phyloP scores from a whole-genome alignment of 345 rosid genomes.

The Erysimum cheiranthoides region DNA sequence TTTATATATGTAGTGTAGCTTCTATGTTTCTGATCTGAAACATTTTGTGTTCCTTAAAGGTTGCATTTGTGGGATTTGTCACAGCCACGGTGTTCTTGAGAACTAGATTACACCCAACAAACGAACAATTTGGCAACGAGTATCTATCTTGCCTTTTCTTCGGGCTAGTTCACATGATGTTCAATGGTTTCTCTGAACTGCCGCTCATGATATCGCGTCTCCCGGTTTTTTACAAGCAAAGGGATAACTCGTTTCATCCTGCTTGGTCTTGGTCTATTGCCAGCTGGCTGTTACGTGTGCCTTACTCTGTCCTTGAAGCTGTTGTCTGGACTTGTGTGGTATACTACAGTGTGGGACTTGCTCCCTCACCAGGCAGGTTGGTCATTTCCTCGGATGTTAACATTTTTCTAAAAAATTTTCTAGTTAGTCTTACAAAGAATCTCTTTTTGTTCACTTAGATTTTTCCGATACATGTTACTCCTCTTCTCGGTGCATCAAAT shows the following conservation, averaged over 20 bases:
- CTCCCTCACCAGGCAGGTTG: constrained; percentile 80
- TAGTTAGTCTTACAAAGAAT: neutral
- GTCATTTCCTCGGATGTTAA: constrained; percentile 38
- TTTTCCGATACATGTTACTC: constrained; percentile 79
- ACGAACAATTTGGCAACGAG: constrained; percentile 67
- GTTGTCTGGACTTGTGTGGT: constrained; percentile 85
- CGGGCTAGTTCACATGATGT: constrained; percentile 89
- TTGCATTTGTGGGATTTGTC: constrained; percentile 82
- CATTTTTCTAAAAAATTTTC: neutral
- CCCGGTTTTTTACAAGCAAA: constrained; percentile 90
- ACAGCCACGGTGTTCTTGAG: constrained; percentile 77
- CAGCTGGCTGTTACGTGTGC: constrained; percentile 83
- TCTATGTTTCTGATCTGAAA: constrained; percentile 25
- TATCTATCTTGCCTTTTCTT: constrained; percentile 85
- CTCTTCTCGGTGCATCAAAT: constrained; percentile 85
- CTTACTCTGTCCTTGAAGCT: constrained; percentile 85
- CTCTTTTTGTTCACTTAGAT: constrained; percentile 52
- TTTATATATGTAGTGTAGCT: neutral
- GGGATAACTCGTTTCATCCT: constrained; percentile 90
- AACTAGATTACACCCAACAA: constrained; percentile 81
- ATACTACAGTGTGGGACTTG: constrained; percentile 83
- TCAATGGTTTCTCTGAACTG: constrained; percentile 87
- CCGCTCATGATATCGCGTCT: constrained; percentile 82
- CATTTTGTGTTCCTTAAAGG: constrained; percentile 51
- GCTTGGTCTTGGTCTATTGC: constrained; percentile 89